Evolutionary conservation across 2,329 filamentous ascomycete genomes (phyloP), one percentile per base, ranked within the genome.

Genomic region (Metarhizium brunneum): DNA sequence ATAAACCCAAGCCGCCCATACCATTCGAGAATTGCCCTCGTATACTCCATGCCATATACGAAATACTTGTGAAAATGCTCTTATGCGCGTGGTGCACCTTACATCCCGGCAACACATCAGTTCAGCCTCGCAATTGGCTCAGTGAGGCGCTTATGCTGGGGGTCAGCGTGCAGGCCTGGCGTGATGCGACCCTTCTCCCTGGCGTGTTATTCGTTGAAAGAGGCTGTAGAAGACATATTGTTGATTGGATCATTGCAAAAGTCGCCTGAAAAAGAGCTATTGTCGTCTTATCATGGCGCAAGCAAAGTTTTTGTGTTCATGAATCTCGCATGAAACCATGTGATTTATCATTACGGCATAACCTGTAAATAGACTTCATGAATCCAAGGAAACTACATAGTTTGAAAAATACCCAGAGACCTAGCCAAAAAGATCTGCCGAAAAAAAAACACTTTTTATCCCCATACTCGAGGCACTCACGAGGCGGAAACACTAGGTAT

Each of bases 401-500:
- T 25, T 25, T 25, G 25, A 25, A 25, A 25, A 25, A 25, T 25
- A 35, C 32, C 32, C 32, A 11, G 6, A 35, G 32, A 35, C 6
- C 32, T 35, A 35, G 32, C 4, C 32, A 3, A 40, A 11, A 40
- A 14, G 3, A 16, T 14, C 38, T 13, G 38, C 13, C 11, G n/a
- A 40, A 35, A 40, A 11, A 25, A 25, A 4, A 1, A 25, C 25
- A 25, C 13, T 40, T 16, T 5, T 14, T 16, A 40, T 5, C 11
- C 38, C 11, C 14, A 40, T 16, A 40, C 38, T 16, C 38, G n/a
- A 40, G 38, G 2, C 38, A 13, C 35, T 36, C 14, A 40, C 38
- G 4, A 13, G 10, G 14, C 14, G 13, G 38, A 53, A 11, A 16
- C 29, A 45, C 70, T 63, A 90, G 6, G 88, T 88, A 68, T 90